A percentile compares a stretch with the other conserved stretches of the same genome.
Evolutionary conservation across 805 yeast genomes (phyloP).

Genomic region (Saturnispora besseyi): DNA sequence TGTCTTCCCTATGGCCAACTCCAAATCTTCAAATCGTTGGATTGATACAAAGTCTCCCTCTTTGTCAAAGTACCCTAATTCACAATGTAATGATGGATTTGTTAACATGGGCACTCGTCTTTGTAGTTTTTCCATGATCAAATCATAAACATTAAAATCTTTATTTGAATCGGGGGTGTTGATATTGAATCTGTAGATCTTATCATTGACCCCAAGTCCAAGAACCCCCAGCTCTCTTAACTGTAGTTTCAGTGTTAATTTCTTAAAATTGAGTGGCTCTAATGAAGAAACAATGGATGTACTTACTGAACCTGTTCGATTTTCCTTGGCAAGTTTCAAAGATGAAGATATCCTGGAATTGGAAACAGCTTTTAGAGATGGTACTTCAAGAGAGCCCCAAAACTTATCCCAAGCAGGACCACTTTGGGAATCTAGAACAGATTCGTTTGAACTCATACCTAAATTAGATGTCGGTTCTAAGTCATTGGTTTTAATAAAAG

Average conservation of each 20-base stretch:
- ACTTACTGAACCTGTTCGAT: neutral
- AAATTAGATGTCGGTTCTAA: slow-evolving; percentile 19
- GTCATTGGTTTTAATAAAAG: slow-evolving; percentile 18
- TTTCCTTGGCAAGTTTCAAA: neutral
- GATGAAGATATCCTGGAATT: neutral
- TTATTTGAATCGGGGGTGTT: slow-evolving; percentile 7
- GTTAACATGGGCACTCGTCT: neutral
- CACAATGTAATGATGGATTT: slow-evolving; percentile 12
- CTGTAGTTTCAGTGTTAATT: slow-evolving; percentile 12
- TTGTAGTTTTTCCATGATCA: slow-evolving; percentile 13
- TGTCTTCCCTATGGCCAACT: slow-evolving; percentile 16
- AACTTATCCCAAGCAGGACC: slow-evolving; percentile 27
- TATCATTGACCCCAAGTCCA: slow-evolving; percentile 15
- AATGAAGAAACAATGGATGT: neutral
- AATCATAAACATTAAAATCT: slow-evolving; percentile 4
- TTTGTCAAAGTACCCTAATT: slow-evolving; percentile 32
- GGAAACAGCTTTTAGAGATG: neutral
- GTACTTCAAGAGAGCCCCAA: slow-evolving; percentile 19
- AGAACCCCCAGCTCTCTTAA: slow-evolving; percentile 15
- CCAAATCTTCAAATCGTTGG: slow-evolving; percentile 29
- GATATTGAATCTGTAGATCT: slow-evolving; percentile 21
- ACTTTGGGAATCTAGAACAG: slow-evolving; percentile 10
- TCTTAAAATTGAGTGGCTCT: neutral
- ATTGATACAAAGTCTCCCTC: slow-evolving; percentile 30
- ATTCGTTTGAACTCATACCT: neutral